Base-by-base conservation (phyloP, 495 filamentous ascomycete species). In the Aspergillus hancockii region DNA sequence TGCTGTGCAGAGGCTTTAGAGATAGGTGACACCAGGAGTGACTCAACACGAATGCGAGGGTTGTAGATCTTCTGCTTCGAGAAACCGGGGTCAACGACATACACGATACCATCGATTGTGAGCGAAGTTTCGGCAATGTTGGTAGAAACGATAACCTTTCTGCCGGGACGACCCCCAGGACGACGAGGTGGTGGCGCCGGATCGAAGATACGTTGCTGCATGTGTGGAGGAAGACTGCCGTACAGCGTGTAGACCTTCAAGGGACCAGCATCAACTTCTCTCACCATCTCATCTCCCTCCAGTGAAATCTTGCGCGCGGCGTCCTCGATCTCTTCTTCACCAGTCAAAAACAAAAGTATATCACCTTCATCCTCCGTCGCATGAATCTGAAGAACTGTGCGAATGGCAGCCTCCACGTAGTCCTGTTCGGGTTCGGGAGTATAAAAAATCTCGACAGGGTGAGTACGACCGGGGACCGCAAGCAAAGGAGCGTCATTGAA, bases 51-150 rank as follows among this genome's bases (percentile, higher is more conserved):
- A 56, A 97, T 90, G 54, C 95, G 87, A 23, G 95, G 93, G 68
- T 98, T 97, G 82, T 98, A 99, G 61, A 99, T 92, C 76, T 99
- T 99, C 71, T 99, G 95, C 81, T 99, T 99, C 71, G 90, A 96
- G 77, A 99, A 99, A 21, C 95, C 95, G 8, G 95, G 94, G 69
- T 99, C 95, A 9, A 99, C 93, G 18, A 99, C 95, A 63, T 97
- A 99, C 23, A 99, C 95, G 59, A 99, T 98, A 69, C 95, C 95
- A 70, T 99, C 95, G 53, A 99, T 99, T 40, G 95, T 99, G 69
- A 98, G 85, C 59, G 87, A 91, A 0, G 95, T 99, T 76, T 99
- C 95, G 8, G 95, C 95, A 70, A 99, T 98, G 70, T 99, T 99
- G 52, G 95, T 99, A 5, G 92, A 88, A 30, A 99, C 85, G 63